Evolutionary conservation across 2,329 filamentous ascomycete species (phyloP).

Genomic region (Paecilomyces sp.): DNA sequence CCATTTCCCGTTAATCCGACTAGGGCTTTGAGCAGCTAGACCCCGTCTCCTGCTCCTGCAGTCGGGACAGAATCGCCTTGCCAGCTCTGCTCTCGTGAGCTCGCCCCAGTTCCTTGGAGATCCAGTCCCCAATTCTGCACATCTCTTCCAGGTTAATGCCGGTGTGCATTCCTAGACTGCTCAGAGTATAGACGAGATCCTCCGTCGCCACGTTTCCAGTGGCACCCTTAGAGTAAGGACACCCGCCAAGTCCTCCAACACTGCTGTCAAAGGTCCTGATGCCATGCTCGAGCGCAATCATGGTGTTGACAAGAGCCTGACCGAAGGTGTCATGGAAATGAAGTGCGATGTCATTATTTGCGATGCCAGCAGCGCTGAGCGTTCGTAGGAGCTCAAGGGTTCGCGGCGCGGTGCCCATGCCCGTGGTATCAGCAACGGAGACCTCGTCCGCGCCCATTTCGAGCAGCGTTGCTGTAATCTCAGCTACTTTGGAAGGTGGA

Average conservation of each 20-base stretch:
- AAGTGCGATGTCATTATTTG: slow-evolving; percentile 52
- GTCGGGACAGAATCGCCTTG: slow-evolving; percentile 41
- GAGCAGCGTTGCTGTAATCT: slow-evolving; percentile 52
- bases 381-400: slow-evolving; percentile 53
- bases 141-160: slow-evolving; percentile 51
- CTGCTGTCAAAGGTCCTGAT: slow-evolving; percentile 58
- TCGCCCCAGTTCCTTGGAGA: slow-evolving; percentile 46
- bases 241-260: slow-evolving; percentile 58
- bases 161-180: slow-evolving; percentile 54
- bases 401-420: slow-evolving; percentile 59
- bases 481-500: slow-evolving; percentile 52
- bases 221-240: slow-evolving; percentile 58
- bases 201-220: slow-evolving; percentile 61
- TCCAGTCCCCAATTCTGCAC: slow-evolving; percentile 50
- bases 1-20: neutral
- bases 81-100: slow-evolving; percentile 48
- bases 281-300: slow-evolving; percentile 56
- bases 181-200: slow-evolving; percentile 54
- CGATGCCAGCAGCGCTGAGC: slow-evolving; percentile 53
- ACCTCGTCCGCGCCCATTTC: slow-evolving; percentile 62
- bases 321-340: slow-evolving; percentile 64
- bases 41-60: slow-evolving; percentile 10
- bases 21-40: neutral
- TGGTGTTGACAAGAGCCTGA: slow-evolving; percentile 56
- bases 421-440: slow-evolving; percentile 59